These are phyloP conservation scores for Theileria parva DNA, from an alignment of 169 alveolate species.

Conservation along the genomic window DNA sequence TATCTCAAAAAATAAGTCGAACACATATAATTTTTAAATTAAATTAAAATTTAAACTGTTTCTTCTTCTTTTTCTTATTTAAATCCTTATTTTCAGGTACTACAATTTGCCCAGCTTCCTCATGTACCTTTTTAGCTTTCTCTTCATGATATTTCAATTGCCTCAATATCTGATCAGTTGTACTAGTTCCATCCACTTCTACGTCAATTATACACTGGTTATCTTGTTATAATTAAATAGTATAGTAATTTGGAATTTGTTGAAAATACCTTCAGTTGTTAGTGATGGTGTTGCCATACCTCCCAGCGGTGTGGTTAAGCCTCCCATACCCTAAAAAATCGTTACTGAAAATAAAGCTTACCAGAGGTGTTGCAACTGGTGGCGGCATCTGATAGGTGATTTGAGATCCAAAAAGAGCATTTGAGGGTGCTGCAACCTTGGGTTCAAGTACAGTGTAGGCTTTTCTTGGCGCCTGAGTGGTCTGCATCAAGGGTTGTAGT, in stretches of 20 bases:
- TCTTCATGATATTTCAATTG: constrained; percentile 70
- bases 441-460: constrained; percentile 67
- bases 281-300: constrained; percentile 65
- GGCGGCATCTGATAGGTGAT: constrained; percentile 64
- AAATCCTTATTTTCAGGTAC: constrained; percentile 52
- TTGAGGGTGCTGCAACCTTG: constrained; percentile 26
- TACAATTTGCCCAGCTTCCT: constrained; percentile 68
- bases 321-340: constrained; percentile 41
- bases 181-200: constrained; percentile 46
- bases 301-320: constrained; percentile 53
- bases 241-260: neutral
- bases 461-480: constrained; percentile 49
- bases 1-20: neutral
- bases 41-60: constrained; percentile 69
- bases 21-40: constrained; percentile 3
- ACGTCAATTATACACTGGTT: neutral
- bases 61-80: constrained; percentile 71
- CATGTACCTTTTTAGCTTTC: constrained; percentile 71
- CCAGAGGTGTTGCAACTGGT: constrained; percentile 64
- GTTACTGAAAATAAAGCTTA: constrained; percentile 1
- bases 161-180: constrained; percentile 52
- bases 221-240: neutral
- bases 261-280: constrained; percentile 18
- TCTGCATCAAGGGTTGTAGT: constrained; percentile 18
- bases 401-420: constrained; percentile 63